Conservation (phyloP, 1,284 basidiomycete genomes). For the Puccinia coronata region DNA sequence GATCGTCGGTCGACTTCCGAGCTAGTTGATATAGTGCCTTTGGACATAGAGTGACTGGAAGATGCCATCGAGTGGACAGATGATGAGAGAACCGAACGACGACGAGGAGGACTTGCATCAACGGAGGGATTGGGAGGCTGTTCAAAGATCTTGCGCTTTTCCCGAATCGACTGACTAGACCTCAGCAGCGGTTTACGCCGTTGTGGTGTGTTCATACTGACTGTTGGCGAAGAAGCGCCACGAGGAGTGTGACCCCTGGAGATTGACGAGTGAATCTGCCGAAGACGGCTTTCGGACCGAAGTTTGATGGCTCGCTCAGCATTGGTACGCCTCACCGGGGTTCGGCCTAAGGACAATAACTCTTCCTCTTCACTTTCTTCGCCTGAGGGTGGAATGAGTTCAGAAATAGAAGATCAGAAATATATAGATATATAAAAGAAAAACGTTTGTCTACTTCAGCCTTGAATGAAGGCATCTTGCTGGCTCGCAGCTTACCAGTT, state of each 20-base stretch:
- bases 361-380: conserved; percentile 24
- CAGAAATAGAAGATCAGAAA: background rate
- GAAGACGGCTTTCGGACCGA: conserved; percentile 2
- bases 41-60: conserved; percentile 6
- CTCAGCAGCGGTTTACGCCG: background rate
- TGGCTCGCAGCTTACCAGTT: background rate
- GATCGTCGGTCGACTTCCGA: conserved; percentile 3
- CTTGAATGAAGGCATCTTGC: background rate
- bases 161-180: conserved; percentile 23
- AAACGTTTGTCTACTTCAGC: background rate
- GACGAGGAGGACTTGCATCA: background rate
- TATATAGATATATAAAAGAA: background rate
- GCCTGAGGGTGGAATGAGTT: background rate
- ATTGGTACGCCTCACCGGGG: background rate
- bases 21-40: background rate
- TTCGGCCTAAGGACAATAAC: background rate
- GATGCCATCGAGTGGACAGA: background rate
- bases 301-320: background rate
- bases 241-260: conserved; percentile 3
- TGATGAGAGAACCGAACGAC: background rate
- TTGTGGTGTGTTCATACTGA: background rate
- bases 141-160: conserved; percentile 34
- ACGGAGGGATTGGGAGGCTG: background rate
- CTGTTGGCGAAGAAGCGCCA: conserved; percentile 1
- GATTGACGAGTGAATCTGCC: conserved; percentile 20